Conservation (phyloP, 768 basidiomycete genomes). For the Boletus subcaerulescens region DNA sequence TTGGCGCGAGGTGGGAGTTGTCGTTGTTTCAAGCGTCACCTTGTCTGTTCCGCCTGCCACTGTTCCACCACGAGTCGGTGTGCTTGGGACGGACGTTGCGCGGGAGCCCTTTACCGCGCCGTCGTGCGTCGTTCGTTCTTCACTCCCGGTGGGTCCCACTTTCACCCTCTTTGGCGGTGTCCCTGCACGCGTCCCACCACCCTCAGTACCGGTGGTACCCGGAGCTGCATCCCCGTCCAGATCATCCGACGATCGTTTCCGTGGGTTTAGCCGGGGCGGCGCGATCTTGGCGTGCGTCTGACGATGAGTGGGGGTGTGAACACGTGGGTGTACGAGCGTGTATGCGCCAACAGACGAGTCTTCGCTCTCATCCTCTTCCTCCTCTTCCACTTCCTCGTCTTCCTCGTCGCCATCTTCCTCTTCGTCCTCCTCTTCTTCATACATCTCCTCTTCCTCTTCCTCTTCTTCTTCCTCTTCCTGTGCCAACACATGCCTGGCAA, state of each 20-base stretch:
- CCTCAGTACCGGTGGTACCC: not conserved
- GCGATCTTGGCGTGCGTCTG: conserved; percentile 10
- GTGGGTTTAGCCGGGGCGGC: conserved; percentile 19
- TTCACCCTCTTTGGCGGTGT: conserved; percentile 45
- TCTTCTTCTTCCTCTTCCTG: conserved; percentile 34
- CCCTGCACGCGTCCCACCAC: conserved; percentile 12
- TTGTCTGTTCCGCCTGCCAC: not conserved
- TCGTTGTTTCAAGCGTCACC: not conserved
- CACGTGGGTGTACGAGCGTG: conserved; percentile 4
- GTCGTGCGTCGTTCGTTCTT: conserved; percentile 5
- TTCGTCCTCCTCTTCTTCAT: conserved; percentile 17
- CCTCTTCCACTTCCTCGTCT: conserved; percentile 29
- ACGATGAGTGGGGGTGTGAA: not conserved
- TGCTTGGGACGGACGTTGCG: not conserved
- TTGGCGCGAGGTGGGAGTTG: conserved; percentile 24
- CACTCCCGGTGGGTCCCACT: conserved; percentile 8
- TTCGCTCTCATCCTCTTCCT: conserved; percentile 36
- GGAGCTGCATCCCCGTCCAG: conserved; percentile 28
- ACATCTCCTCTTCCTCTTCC: conserved; percentile 30
- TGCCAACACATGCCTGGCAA: conserved; percentile 17
- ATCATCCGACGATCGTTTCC: conserved; percentile 39
- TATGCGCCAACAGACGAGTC: conserved; percentile 14
- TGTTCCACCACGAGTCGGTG: not conserved
- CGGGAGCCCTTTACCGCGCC: not conserved
- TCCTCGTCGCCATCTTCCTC: conserved; percentile 25